Base-by-base conservation (phyloP, 1,139 yeast species). In the Williopsis jadinii region DNA sequence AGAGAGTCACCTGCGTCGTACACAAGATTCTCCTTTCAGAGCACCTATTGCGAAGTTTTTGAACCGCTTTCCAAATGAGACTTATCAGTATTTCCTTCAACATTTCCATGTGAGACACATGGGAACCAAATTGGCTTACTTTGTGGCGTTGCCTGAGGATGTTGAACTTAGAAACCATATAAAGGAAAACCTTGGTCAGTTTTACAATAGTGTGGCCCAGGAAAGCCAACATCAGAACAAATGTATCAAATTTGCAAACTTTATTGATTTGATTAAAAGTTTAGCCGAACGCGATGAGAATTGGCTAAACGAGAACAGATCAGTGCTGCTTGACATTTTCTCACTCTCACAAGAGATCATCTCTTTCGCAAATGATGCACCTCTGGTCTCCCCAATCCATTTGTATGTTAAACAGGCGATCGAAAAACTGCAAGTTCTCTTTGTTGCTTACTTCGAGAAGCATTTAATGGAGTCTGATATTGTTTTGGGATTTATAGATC, bases 11-110 rank as follows among this genome's bases (percentile, higher is more conserved):
- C 67, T 94, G 52, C 84, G 96, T 47, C 81, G 97, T 35, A 88
- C 85, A 51, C 86, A 85, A 45, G 73, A 71, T 40, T 87, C 97
- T 1, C 98, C 98, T 5, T 88, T 94, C 66, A 73, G 98, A 51
- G 73, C 70, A n/a, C 97, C 98, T 4, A 77, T 92, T 40, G 92
- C 95, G 5, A 84, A 84, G 57, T 94, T 85, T 56, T 68, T 92
- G 63, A 80, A 88, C 60, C 69, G 96, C 46, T 92, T 90, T 61
- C 78, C 95, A 3, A 77, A 73, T 28, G 85, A 90, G 49, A 76
- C 95, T 3, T 69, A 81, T 46, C 78, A 77, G 32, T 87, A 81
- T 57, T 88, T 85, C 63, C 66, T 75, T 37, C 75, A 75, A 15
- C 82, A 84, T 53, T 73, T 84, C 58, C 74, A 77, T 35, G 79